A percentile compares a stretch with the other conserved stretches of the same genome.
Evolutionary conservation across 495 filamentous ascomycete genomes (phyloP).

Genomic region (Annulohypoxylon moriforme): DNA sequence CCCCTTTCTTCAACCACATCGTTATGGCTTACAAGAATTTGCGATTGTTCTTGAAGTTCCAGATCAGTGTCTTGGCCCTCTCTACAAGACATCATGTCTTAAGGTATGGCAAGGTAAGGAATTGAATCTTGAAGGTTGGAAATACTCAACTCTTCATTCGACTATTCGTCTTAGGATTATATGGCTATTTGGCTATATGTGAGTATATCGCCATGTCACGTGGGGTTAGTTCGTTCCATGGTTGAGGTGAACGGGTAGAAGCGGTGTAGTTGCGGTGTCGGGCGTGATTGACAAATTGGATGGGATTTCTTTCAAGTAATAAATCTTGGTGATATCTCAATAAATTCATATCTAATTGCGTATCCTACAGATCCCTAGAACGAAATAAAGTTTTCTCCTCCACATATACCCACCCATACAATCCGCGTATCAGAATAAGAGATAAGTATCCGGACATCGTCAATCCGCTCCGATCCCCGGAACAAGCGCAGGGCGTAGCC

Average conservation of each 20-base stretch:
- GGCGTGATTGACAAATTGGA: background rate
- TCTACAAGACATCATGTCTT: background rate
- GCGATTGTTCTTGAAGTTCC: constrained; percentile 5
- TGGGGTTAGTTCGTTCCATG: background rate
- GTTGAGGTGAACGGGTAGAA: background rate
- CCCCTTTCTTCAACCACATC: background rate
- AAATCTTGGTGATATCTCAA: background rate
- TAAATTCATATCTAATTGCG: background rate
- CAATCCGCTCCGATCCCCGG: background rate
- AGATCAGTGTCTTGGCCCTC: background rate
- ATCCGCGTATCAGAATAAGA: background rate
- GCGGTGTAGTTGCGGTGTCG: constrained; percentile 4
- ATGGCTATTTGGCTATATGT: background rate
- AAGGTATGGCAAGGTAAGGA: background rate
- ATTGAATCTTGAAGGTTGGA: background rate
- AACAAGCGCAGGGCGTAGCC: background rate
- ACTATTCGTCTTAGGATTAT: background rate
- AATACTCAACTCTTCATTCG: background rate
- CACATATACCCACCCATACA: background rate
- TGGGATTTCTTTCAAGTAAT: background rate
- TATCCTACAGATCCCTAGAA: background rate
- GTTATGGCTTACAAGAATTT: background rate
- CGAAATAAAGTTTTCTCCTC: background rate
- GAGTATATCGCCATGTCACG: constrained; percentile 1
- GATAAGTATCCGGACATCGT: background rate